These are phyloP conservation scores for Lithohypha guttulata DNA, from an alignment of 2,329 filamentous ascomycete genomes.

Conservation along the genomic window DNA sequence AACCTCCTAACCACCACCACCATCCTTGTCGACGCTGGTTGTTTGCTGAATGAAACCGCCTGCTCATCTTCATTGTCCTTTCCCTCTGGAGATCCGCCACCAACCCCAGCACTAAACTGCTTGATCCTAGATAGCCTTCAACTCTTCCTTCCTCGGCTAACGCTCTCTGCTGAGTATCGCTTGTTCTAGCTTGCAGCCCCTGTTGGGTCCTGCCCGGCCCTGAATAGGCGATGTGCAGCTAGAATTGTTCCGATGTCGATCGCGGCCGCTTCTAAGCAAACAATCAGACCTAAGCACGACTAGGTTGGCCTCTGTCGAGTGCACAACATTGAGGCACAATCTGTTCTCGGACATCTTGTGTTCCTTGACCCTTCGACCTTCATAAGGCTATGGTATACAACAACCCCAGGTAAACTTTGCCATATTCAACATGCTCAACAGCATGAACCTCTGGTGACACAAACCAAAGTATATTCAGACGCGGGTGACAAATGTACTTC, in stretches of 20 bases:
- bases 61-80: background rate
- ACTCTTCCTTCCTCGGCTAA: slow-evolving; percentile 2
- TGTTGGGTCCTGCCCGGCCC: background rate
- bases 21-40: slow-evolving; percentile 1
- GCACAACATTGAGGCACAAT: background rate
- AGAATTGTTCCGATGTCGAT: slow-evolving; percentile 5
- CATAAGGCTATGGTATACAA: slow-evolving; percentile 2
- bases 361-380: background rate
- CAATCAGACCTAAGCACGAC: background rate
- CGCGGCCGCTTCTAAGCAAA: background rate
- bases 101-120: no score
- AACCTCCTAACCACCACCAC: slow-evolving; percentile 3
- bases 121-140: no score
- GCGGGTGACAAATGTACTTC: slow-evolving; percentile 10
- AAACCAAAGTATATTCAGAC: background rate
- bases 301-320: background rate
- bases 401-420: slow-evolving; percentile 5
- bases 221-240: background rate
- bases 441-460: slow-evolving; percentile 8
- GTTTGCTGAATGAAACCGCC: background rate
- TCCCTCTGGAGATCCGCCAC: no score
- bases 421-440: background rate
- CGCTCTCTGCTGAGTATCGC: background rate
- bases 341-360: background rate
- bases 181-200: background rate